Evolutionary conservation across 495 filamentous ascomycete species (phyloP).

Genomic region (Hamigera avellanea): DNA sequence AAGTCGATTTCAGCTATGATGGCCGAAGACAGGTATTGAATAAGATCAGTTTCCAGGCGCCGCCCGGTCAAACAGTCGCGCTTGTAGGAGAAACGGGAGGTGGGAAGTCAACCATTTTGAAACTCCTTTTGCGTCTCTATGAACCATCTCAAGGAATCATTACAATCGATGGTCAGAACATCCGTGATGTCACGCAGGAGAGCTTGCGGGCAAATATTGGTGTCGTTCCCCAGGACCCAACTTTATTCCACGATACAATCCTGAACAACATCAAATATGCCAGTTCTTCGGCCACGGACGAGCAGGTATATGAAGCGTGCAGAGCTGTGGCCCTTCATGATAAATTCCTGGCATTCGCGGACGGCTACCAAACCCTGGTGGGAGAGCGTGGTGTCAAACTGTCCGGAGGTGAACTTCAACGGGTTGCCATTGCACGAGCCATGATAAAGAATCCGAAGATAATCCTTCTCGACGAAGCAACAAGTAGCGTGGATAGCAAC

Average conservation of each 20-base stretch:
- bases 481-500: constrained; percentile 40
- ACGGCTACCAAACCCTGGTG: constrained; percentile 48
- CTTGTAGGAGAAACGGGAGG: constrained; percentile 68
- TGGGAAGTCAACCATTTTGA: constrained; percentile 68
- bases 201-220: constrained; percentile 59
- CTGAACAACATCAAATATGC: constrained; percentile 67
- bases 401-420: constrained; percentile 65
- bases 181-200: constrained; percentile 51
- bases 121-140: constrained; percentile 61
- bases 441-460: constrained; percentile 38
- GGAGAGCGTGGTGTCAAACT: constrained; percentile 56
- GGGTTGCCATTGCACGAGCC: constrained; percentile 61
- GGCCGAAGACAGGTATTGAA: constrained; percentile 1
- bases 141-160: constrained; percentile 53
- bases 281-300: constrained; percentile 44
- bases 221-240: constrained; percentile 57
- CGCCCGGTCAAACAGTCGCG: constrained; percentile 54
- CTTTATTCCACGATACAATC: constrained; percentile 61
- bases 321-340: constrained; percentile 58
- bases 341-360: constrained; percentile 53
- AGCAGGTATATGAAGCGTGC: constrained; percentile 60
- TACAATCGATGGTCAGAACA: constrained; percentile 63
- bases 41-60: constrained; percentile 10
- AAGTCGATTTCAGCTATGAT: constrained; percentile 20
- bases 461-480: constrained; percentile 48